Percentiles rank a stretch among this genome's conserved stretches.
These are phyloP conservation scores for Podospora bellae-mahoneyi DNA, from an alignment of 495 filamentous ascomycete genomes.

Conservation along the genomic window DNA sequence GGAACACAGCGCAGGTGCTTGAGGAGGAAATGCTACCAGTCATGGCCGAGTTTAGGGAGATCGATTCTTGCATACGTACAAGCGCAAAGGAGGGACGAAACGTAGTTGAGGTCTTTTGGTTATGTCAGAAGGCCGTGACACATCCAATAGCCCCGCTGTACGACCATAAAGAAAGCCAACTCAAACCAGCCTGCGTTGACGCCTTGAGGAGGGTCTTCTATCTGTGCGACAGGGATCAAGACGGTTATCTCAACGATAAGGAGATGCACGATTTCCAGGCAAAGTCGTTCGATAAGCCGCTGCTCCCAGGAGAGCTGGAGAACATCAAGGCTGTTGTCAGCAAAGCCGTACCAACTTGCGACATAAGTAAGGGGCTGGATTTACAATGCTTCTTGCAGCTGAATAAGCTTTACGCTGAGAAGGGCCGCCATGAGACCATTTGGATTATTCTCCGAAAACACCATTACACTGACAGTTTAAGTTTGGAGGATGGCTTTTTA, in stretches of 20 bases:
- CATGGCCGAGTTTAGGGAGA: slow-evolving; percentile 98
- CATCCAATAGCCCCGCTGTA: slow-evolving; percentile 95
- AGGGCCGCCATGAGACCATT: slow-evolving; percentile 95
- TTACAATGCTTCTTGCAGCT: slow-evolving; percentile 78
- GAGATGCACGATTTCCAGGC: slow-evolving; percentile 89
- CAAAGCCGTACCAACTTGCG: slow-evolving; percentile 60
- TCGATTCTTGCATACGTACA: slow-evolving; percentile 93
- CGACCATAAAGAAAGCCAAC: slow-evolving; percentile 83
- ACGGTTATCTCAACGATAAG: slow-evolving; percentile 86
- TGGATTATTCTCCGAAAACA: slow-evolving; percentile 96
- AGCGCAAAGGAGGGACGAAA: slow-evolving; percentile 94
- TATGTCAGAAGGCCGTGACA: slow-evolving; percentile 98
- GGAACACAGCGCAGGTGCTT: slow-evolving; percentile 72
- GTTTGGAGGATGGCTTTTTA: slow-evolving; percentile 84
- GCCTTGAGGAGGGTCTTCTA: slow-evolving; percentile 90
- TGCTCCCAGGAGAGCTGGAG: slow-evolving; percentile 72
- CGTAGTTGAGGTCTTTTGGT: slow-evolving; percentile 93
- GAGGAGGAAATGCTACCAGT: slow-evolving; percentile 98
- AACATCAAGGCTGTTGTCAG: slow-evolving; percentile 84
- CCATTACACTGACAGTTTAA: slow-evolving; percentile 92
- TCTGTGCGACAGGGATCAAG: slow-evolving; percentile 91
- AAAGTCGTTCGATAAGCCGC: slow-evolving; percentile 82
- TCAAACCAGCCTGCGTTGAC: slow-evolving; percentile 84
- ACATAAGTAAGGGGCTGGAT: slow-evolving; percentile 70
- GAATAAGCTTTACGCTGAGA: slow-evolving; percentile 94